A percentile compares a stretch with the other conserved stretches of the same genome.
Evolutionary conservation across 1,139 yeast genomes (phyloP).

Genomic region (Pichia kudriavzevii): DNA sequence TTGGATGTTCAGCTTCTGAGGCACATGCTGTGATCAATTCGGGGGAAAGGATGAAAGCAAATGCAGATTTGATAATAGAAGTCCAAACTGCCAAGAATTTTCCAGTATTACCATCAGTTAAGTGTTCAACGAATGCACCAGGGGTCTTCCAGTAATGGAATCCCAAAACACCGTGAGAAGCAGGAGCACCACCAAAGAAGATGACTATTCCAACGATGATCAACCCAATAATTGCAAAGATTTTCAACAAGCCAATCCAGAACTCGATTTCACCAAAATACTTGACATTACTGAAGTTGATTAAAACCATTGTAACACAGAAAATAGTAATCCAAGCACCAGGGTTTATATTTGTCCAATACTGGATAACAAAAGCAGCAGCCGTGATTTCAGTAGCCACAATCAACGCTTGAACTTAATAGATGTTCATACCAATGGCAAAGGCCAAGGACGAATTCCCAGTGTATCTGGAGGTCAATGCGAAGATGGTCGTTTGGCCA

Average conservation of each 20-base stretch:
- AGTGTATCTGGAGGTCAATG: conserved; percentile 17
- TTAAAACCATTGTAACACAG: conserved; percentile 31
- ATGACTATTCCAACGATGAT: conserved; percentile 30
- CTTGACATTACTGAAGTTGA: conserved; percentile 39
- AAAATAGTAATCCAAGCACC: conserved; percentile 41
- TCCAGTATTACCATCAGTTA: conserved; percentile 53
- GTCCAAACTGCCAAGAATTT: conserved; percentile 64
- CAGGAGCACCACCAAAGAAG: conserved; percentile 38
- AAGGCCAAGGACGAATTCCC: conserved; percentile 25
- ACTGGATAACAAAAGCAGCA: conserved; percentile 43
- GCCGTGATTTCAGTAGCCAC: conserved; percentile 47
- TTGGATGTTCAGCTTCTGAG: conserved; percentile 39
- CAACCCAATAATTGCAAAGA: conserved; percentile 29
- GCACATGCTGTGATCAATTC: conserved; percentile 32
- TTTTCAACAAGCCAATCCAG: conserved; percentile 40
- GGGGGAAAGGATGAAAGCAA: conserved; percentile 48
- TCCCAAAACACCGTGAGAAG: conserved; percentile 30
- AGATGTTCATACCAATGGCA: conserved; percentile 42
- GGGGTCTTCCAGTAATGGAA: conserved; percentile 32
- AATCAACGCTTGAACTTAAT: conserved; percentile 42
- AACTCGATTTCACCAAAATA: conserved; percentile 46
- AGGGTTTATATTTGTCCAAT: conserved; percentile 38
- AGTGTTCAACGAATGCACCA: conserved; percentile 31
- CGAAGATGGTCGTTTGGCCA: conserved; percentile 30
- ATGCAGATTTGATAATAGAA: conserved; percentile 63